Conservation (phyloP, 352 stramenopile species). For the Phytopythium kandeliae region DNA sequence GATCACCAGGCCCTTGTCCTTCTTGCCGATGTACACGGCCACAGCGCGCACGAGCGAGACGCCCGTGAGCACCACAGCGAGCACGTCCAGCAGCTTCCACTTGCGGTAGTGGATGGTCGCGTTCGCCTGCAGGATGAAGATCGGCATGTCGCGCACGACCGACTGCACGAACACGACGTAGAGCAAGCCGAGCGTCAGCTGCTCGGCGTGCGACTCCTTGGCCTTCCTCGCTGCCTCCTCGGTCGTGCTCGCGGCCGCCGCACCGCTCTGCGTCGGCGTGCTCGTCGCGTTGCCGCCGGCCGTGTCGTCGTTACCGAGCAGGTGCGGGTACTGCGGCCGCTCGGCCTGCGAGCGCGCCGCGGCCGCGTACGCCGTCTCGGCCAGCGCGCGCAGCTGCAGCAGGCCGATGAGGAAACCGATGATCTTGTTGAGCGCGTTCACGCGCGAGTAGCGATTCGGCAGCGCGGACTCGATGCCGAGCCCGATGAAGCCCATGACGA, state of each 20-base stretch:
- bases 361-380: constrained; percentile 42
- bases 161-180: constrained; percentile 62
- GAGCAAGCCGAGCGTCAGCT: constrained; percentile 25
- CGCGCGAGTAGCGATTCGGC: constrained; percentile 29
- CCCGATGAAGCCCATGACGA: constrained; percentile 62
- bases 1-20: constrained; percentile 20
- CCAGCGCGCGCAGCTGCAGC: constrained; percentile 57
- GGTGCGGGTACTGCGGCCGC: background rate
- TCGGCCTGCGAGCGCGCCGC: constrained; percentile 9
- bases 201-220: constrained; percentile 6
- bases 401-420: constrained; percentile 39
- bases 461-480: constrained; percentile 33
- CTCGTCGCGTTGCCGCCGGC: background rate
- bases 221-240: background rate
- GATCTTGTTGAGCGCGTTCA: constrained; percentile 22
- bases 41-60: constrained; percentile 44
- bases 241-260: background rate
- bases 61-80: constrained; percentile 44
- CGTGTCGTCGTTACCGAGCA: background rate
- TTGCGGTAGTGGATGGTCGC: constrained; percentile 80
- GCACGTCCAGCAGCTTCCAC: constrained; percentile 60
- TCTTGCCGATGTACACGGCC: constrained; percentile 35
- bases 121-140: constrained; percentile 73
- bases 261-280: background rate
- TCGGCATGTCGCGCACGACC: constrained; percentile 61